Percentiles rank a stretch among this genome's conserved stretches.
Evolutionary conservation across 2,329 filamentous ascomycete genomes (phyloP).

Genomic region (Verticillium longisporum): DNA sequence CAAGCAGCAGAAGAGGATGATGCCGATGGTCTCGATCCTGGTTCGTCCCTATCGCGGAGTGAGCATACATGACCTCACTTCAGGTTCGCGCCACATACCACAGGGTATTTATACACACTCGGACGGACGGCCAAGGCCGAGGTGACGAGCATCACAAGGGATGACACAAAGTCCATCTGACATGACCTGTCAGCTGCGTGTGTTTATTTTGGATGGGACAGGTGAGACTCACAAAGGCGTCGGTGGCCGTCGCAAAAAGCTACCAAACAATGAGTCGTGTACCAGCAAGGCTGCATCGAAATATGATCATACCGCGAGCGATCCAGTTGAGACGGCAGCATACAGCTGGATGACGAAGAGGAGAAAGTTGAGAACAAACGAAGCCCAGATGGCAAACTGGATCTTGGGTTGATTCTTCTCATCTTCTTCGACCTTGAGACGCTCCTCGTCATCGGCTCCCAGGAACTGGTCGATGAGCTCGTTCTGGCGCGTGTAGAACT

Average conservation of each 20-base stretch:
- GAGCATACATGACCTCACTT: conserved; percentile 1
- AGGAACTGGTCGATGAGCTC: conserved; percentile 45
- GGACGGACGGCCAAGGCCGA: conserved; percentile 51
- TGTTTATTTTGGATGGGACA: conserved; percentile 1
- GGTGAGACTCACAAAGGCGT: conserved; percentile 45
- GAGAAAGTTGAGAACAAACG: conserved; percentile 43
- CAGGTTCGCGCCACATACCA: conserved; percentile 27
- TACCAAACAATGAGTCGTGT: conserved; percentile 3
- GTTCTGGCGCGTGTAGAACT: conserved; percentile 41
- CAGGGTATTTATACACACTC: conserved; percentile 56
- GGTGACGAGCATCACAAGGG: conserved; percentile 55
- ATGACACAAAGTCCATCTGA: conserved; percentile 57
- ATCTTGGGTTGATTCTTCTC: conserved; percentile 42
- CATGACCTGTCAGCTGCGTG: conserved; percentile 11
- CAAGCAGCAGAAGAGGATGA: conserved; percentile 59
- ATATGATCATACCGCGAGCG: conserved; percentile 29
- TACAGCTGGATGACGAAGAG: conserved; percentile 53
- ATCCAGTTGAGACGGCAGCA: conserved; percentile 50
- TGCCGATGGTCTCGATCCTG: conserved; percentile 56
- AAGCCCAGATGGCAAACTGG: conserved; percentile 45
- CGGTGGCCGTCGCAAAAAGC: conserved; percentile 60
- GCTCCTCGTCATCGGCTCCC: conserved; percentile 48
- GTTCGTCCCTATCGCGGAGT: conserved; percentile 40
- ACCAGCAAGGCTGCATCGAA: neutral
- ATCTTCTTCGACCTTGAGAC: conserved; percentile 41